phyloP scores from a whole-genome alignment of 1,284 basidiomycete genomes.

The Tremellales sp. region DNA sequence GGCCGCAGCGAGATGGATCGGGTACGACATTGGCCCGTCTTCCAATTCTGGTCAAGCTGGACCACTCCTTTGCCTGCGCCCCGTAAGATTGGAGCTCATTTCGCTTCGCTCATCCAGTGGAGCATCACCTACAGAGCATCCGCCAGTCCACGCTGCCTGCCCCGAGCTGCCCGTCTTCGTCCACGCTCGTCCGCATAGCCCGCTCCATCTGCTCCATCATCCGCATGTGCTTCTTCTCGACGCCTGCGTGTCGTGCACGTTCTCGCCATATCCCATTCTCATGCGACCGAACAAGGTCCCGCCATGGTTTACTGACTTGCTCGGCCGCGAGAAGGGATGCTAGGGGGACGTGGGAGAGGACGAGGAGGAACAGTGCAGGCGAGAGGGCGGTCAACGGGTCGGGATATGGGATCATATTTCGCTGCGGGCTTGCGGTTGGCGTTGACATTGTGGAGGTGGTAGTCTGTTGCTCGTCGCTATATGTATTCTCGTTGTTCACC shows the following conservation, averaged over 20 bases:
- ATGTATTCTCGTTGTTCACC: no score
- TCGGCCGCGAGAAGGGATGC: conserved; percentile 19
- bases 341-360: conserved; percentile 30
- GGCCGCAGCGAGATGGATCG: conserved; percentile 28
- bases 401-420: no score
- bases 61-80: conserved; percentile 16
- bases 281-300: conserved; percentile 13
- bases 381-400: conserved; percentile 37
- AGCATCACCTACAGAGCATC: not conserved
- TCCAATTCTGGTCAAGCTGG: conserved; percentile 27
- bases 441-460: no score
- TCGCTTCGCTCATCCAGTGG: not conserved
- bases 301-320: conserved; percentile 26
- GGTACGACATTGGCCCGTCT: conserved; percentile 19
- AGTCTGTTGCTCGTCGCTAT: no score
- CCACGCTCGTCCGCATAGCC: conserved; percentile 6
- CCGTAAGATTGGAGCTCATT: not conserved
- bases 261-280: conserved; percentile 23
- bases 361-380: conserved; percentile 32
- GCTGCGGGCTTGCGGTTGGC: no score
- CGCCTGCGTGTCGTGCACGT: conserved; percentile 13
- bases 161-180: not conserved
- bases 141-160: conserved; percentile 13
- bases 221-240: conserved; percentile 17
- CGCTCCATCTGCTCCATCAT: conserved; percentile 10